Evolutionary conservation across 73 alveolate genomes (phyloP).

Genomic region (Breviolum minutum): DNA sequence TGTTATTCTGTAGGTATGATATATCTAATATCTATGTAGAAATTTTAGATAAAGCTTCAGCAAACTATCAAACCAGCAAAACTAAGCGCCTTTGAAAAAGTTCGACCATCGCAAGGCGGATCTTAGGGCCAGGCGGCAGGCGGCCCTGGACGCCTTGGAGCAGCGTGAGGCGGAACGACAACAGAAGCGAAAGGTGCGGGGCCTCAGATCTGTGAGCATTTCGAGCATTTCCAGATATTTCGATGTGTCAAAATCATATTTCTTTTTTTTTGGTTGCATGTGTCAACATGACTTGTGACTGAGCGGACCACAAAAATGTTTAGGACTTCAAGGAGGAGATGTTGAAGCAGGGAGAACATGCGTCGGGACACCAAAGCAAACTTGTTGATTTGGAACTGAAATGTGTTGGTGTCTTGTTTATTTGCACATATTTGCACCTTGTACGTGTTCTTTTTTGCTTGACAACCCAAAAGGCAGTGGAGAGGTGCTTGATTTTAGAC

Average conservation of each 20-base stretch:
- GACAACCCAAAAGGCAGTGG: too few relatives aligned
- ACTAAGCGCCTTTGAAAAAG: not conserved
- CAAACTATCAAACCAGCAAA: too few relatives aligned
- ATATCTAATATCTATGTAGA: not conserved
- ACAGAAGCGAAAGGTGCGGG: slow-evolving; percentile 57
- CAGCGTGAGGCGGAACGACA: slow-evolving; percentile 67
- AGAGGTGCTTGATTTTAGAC: too few relatives aligned
- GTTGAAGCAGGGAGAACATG: slow-evolving; percentile 78
- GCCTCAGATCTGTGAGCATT: not conserved
- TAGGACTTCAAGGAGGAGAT: slow-evolving; percentile 82
- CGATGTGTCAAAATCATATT: too few relatives aligned
- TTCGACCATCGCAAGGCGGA: slow-evolving; percentile 25
- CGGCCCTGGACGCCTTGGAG: slow-evolving; percentile 71
- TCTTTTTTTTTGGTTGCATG: too few relatives aligned
- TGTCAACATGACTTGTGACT: too few relatives aligned
- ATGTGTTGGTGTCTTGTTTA: too few relatives aligned
- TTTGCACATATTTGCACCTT: too few relatives aligned
- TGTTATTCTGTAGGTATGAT: not conserved
- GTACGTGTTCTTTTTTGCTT: too few relatives aligned
- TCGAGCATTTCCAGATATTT: too few relatives aligned
- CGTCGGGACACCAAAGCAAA: not conserved
- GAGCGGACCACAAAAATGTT: not conserved
- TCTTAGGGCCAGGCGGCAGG: slow-evolving; percentile 50
- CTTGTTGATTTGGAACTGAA: too few relatives aligned
- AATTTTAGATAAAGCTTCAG: not conserved